A percentile compares a stretch with the other conserved stretches of the same genome.
Conservation (phyloP, 2,329 filamentous ascomycete species). For the Diaporthe longicolla region DNA sequence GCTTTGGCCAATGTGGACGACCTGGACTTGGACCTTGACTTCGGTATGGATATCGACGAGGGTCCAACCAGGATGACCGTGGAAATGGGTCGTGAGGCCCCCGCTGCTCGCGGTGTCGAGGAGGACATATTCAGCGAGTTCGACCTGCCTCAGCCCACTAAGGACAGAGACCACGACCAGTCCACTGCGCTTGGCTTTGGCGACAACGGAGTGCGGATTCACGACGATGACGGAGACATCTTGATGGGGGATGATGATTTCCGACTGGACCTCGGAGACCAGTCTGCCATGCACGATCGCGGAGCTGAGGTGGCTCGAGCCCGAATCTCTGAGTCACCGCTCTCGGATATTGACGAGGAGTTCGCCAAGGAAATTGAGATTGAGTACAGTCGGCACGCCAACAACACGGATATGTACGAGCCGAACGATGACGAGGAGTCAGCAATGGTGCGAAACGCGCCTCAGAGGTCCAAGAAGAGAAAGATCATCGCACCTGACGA, state of each 20-base stretch:
- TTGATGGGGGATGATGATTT: conserved; percentile 75
- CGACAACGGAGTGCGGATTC: conserved; percentile 70
- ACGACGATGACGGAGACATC: conserved; percentile 75
- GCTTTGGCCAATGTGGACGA: conserved; percentile 71
- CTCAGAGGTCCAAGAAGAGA: conserved; percentile 81
- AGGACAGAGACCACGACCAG: conserved; percentile 70
- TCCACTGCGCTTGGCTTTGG: conserved; percentile 68
- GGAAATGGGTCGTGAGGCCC: conserved; percentile 91
- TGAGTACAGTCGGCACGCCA: conserved; percentile 66
- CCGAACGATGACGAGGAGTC: conserved; percentile 70
- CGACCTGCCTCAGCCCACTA: conserved; percentile 69
- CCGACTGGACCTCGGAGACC: conserved; percentile 72
- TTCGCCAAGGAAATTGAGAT: conserved; percentile 72
- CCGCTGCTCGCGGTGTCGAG: conserved; percentile 75
- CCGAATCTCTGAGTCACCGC: conserved; percentile 77
- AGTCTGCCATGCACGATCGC: conserved; percentile 69
- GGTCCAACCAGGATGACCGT: conserved; percentile 73
- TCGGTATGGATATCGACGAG: conserved; percentile 81
- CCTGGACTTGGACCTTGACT: conserved; percentile 80
- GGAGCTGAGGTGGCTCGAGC: conserved; percentile 65
- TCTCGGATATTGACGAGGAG: conserved; percentile 78
- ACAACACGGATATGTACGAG: conserved; percentile 73
- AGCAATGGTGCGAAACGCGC: conserved; percentile 75
- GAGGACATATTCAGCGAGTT: conserved; percentile 79
- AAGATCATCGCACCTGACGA: conserved; percentile 87